phyloP scores from a whole-genome alignment of 2,329 filamentous ascomycete genomes.

The Cercospora brassicicola region DNA sequence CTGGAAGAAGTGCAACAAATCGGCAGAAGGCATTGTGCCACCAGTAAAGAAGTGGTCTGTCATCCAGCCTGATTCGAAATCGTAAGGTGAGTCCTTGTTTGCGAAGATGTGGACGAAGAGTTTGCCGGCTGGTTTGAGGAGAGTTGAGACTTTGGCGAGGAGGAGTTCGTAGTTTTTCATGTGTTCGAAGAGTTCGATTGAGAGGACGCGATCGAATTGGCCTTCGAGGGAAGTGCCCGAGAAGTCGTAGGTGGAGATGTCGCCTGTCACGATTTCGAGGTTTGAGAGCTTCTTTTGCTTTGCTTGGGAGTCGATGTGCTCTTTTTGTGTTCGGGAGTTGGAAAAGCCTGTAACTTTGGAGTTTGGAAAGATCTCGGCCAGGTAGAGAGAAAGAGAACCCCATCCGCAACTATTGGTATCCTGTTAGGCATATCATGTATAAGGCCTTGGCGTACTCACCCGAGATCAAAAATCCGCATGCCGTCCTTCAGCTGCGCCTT shows the following conservation, averaged over 20 bases:
- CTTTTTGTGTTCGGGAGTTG: constrained; percentile 68
- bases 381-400: constrained; percentile 65
- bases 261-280: constrained; percentile 63
- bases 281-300: constrained; percentile 59
- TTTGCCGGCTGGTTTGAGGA: constrained; percentile 64
- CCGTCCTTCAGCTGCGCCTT: constrained; percentile 61
- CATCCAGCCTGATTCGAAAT: constrained; percentile 74
- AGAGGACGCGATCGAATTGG: constrained; percentile 64
- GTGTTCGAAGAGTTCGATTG: constrained; percentile 72
- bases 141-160: constrained; percentile 61
- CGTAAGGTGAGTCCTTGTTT: constrained; percentile 65
- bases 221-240: constrained; percentile 42
- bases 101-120: constrained; percentile 69
- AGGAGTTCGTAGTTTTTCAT: constrained; percentile 74
- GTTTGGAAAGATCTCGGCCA: constrained; percentile 64
- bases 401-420: constrained; percentile 60
- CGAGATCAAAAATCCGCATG: constrained; percentile 63
- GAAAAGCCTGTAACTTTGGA: constrained; percentile 66
- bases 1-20: constrained; percentile 68
- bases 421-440: neutral
- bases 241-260: constrained; percentile 67
- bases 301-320: constrained; percentile 64
- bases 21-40: constrained; percentile 69
- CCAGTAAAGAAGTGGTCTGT: constrained; percentile 71
- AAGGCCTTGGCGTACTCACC: constrained; percentile 43